phyloP scores from a whole-genome alignment of 345 rosid species.

The Populus nigra region DNA sequence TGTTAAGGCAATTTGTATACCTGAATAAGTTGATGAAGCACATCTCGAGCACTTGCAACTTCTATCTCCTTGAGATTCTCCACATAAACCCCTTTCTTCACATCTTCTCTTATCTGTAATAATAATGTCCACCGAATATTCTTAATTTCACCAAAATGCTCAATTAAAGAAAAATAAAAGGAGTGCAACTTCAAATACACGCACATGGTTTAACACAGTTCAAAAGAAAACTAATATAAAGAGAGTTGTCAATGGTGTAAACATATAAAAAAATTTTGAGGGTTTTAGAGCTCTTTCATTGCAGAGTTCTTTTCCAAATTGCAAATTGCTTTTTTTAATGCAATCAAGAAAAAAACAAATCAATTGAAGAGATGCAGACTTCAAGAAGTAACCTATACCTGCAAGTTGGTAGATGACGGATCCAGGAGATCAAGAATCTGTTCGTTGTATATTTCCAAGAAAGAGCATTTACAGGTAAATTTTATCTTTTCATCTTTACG shows the following conservation, averaged over 20 bases:
- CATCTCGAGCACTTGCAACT: slow-evolving; percentile 85
- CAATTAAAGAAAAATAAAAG: not conserved
- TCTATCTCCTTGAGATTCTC: slow-evolving; percentile 92
- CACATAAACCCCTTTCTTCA: slow-evolving; percentile 86
- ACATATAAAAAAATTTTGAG: not conserved
- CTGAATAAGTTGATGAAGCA: slow-evolving; percentile 83
- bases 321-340: not conserved
- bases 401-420: slow-evolving; percentile 76
- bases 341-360: not conserved
- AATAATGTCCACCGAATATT: not conserved
- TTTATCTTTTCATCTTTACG: slow-evolving; percentile 81
- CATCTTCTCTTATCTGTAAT: slow-evolving; percentile 86
- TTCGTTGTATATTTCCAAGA: slow-evolving; percentile 95
- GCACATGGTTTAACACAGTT: not conserved
- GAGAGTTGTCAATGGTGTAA: not conserved
- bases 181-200: not conserved
- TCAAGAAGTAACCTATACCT: slow-evolving; percentile 43
- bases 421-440: slow-evolving; percentile 96
- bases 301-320: not conserved
- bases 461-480: slow-evolving; percentile 86
- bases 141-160: not conserved
- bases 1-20: slow-evolving; percentile 24
- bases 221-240: not conserved
- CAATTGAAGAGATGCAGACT: not conserved
- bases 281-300: not conserved